Evolutionary conservation across 1,284 basidiomycete species (phyloP), one percentile per base, ranked within the genome.

Genomic region (Thecaphora frezii): DNA sequence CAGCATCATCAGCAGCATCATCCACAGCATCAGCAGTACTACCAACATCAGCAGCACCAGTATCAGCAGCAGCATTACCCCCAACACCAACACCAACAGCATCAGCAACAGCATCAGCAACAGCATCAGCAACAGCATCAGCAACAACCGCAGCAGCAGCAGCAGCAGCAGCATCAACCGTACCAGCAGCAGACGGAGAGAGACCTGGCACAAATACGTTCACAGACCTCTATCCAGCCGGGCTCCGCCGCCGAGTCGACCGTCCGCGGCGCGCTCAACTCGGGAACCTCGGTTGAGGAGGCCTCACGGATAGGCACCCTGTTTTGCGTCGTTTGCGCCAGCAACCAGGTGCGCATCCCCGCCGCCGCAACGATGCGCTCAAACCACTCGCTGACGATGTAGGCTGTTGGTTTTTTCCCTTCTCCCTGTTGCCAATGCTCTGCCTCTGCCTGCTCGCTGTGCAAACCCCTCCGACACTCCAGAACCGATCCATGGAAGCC

Each of bases 401-500:
- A n/a, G n/a, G n/a, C n/a, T n/a, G n/a, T n/a, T n/a, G n/a, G n/a
- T n/a, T n/a, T n/a, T n/a, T n/a, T n/a, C n/a, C n/a, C n/a, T n/a
- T n/a, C n/a, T n/a, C n/a, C n/a, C n/a, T n/a, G n/a, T n/a, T n/a
- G n/a, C n/a, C n/a, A n/a, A n/a, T n/a, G n/a, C n/a, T n/a, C 44
- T 10, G 7, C 16, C 24, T 9, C 24, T 12, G 10, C 13, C 13
- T 3, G 22, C 13, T 18, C n/a, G 2, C 43, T 51, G 18, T 42
- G n/a, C 12, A 9, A 16, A 14, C 23, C 39, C 33, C 33, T 14
- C 33, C 16, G 4, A 14, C 33, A 14, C 28, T 12, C 75, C 80
- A 98, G 90, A 99, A 99, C 79, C 88, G 96, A 33, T 97, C 93
- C 1, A 99, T 99, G 96, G 94, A 97, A 80, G 96, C 92, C 0